phyloP scores from a whole-genome alignment of 495 filamentous ascomycete species.

The Bombardia bombarda region DNA sequence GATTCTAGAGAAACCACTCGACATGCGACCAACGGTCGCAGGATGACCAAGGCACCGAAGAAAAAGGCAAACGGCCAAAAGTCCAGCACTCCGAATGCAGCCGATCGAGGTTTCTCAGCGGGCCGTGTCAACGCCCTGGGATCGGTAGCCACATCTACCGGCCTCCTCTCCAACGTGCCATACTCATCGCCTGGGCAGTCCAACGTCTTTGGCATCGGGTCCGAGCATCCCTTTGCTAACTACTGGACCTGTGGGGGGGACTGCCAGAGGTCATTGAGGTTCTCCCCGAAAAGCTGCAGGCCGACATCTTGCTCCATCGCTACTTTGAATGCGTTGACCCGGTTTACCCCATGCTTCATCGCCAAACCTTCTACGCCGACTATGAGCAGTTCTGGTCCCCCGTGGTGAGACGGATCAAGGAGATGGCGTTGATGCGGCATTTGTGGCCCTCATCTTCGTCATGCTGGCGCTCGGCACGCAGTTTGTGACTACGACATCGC shows the following conservation, averaged over 20 bases:
- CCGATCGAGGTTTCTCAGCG: constrained; percentile 34
- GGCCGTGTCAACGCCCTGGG: constrained; percentile 28
- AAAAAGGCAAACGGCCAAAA: constrained; percentile 23
- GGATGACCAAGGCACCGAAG: constrained; percentile 52
- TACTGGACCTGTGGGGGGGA: constrained; percentile 72
- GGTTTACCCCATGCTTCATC: constrained; percentile 65
- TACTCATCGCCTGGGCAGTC: constrained; percentile 53
- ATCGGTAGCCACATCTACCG: constrained; percentile 42
- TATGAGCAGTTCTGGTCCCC: constrained; percentile 66
- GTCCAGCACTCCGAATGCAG: constrained; percentile 34
- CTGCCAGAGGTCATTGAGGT: constrained; percentile 62
- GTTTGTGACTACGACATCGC: constrained; percentile 52
- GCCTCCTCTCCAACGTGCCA: constrained; percentile 59
- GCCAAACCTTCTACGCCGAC: constrained; percentile 57
- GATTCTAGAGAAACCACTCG: constrained; percentile 37
- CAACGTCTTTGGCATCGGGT: constrained; percentile 61
- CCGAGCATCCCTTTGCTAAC: constrained; percentile 62
- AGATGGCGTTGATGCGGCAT: constrained; percentile 44
- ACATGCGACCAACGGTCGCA: constrained; percentile 40
- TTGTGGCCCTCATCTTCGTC: constrained; percentile 57
- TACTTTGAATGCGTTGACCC: constrained; percentile 71
- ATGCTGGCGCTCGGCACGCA: constrained; percentile 68
- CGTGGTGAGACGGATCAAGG: constrained; percentile 39
- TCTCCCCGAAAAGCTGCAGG: constrained; percentile 60
- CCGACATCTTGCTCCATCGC: constrained; percentile 58